These are phyloP conservation scores for Aspergillus hiratsukae DNA, from an alignment of 2,329 filamentous ascomycete species.

Conservation along the genomic window DNA sequence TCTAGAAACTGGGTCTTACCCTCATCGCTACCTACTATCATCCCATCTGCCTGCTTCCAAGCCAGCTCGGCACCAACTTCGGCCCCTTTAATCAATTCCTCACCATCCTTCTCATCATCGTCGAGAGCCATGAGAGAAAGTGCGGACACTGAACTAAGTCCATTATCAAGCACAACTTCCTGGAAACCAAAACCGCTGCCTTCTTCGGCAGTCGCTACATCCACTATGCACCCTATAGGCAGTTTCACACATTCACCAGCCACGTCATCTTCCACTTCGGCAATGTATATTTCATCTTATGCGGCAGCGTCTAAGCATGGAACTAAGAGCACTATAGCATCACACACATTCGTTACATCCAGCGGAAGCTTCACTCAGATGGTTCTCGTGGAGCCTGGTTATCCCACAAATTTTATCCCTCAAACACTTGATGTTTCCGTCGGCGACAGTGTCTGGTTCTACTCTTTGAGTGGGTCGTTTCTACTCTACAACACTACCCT, in stretches of 20 bases:
- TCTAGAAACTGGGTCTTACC: too few relatives aligned
- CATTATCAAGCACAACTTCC: too few relatives aligned
- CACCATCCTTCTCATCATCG: too few relatives aligned
- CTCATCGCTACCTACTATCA: too few relatives aligned
- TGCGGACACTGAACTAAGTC: too few relatives aligned
- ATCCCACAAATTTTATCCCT: background rate
- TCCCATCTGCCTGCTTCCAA: too few relatives aligned
- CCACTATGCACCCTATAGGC: background rate
- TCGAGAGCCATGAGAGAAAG: too few relatives aligned
- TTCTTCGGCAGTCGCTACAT: background rate
- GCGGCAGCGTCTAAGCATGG: background rate
- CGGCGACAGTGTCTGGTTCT: slow-evolving; percentile 1
- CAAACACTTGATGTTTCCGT: background rate
- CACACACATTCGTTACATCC: background rate
- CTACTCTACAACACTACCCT: background rate
- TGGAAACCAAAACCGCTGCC: too few relatives aligned
- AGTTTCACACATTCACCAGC: background rate
- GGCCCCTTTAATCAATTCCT: too few relatives aligned
- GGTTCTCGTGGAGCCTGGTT: background rate
- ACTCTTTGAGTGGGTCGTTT: background rate
- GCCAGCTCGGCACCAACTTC: too few relatives aligned
- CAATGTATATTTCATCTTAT: background rate
- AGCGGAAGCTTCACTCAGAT: background rate
- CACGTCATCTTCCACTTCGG: background rate
- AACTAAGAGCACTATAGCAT: background rate